Percentiles rank a stretch among this genome's conserved stretches.
phyloP scores from a whole-genome alignment of 2,329 filamentous ascomycete genomes.

The Colletotrichum cuscutae region DNA sequence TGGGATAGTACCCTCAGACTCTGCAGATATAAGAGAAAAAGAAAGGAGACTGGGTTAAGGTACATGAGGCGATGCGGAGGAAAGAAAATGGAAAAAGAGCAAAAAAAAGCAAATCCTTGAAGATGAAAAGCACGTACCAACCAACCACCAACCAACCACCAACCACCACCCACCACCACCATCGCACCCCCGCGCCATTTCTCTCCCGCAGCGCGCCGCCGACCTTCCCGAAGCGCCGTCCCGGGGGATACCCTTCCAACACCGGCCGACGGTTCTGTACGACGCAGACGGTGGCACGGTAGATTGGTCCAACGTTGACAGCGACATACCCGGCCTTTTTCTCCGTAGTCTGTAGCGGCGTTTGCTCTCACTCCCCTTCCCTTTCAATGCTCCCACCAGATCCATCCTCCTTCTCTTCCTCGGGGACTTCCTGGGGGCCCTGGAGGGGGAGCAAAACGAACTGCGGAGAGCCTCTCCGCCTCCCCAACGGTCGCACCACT shows the following conservation, averaged over 20 bases:
- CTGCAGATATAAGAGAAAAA: not conserved
- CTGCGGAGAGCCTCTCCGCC: not conserved
- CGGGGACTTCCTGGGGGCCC: not conserved
- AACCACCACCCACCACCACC: no score
- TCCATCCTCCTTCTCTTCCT: not conserved
- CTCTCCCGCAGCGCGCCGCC: not conserved
- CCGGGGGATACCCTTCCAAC: not conserved
- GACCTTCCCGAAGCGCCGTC: not conserved
- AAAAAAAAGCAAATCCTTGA: not conserved
- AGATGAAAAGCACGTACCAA: no score
- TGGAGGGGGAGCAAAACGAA: not conserved
- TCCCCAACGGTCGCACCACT: not conserved
- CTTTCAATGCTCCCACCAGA: not conserved
- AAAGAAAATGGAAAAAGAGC: not conserved
- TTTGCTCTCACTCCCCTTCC: no score
- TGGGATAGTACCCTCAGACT: not conserved
- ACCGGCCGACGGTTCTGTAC: not conserved
- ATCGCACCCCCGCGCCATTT: not conserved
- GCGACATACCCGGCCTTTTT: not conserved
- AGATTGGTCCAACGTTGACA: not conserved
- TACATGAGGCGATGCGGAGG: not conserved
- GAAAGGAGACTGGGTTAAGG: not conserved
- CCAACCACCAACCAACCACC: no score
- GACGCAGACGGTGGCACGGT: not conserved
- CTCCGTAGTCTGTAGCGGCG: no score